Percentiles rank a stretch among this genome's conserved stretches.
Conservation (phyloP, 352 stramenopile species). For the Phytophthora rubi region DNA sequence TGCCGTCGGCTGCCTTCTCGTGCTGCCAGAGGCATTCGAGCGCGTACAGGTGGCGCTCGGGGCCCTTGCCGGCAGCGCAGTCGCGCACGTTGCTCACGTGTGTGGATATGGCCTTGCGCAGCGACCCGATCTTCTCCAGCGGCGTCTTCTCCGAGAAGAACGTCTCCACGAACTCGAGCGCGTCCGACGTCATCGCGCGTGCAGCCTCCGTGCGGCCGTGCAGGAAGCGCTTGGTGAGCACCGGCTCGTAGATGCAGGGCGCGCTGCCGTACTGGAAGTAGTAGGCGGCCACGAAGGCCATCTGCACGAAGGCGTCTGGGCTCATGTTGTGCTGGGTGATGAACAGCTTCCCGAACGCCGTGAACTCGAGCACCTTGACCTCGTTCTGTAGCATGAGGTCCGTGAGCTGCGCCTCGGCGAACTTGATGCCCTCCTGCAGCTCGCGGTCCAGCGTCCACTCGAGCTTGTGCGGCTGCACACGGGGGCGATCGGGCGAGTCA, state of each 20-base stretch:
- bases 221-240: slow-evolving; percentile 95
- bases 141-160: slow-evolving; percentile 84
- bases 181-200: slow-evolving; percentile 91
- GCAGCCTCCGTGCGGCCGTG: slow-evolving; percentile 96
- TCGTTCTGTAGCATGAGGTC: slow-evolving; percentile 95
- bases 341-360: slow-evolving; percentile 89
- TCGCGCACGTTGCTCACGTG: slow-evolving; percentile 93
- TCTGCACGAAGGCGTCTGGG: slow-evolving; percentile 96
- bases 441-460: slow-evolving; percentile 86
- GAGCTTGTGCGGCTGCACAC: slow-evolving; percentile 90
- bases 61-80: slow-evolving; percentile 89
- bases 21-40: slow-evolving; percentile 91
- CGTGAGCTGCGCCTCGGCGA: slow-evolving; percentile 92
- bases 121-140: slow-evolving; percentile 90
- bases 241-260: slow-evolving; percentile 94
- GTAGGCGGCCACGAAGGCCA: slow-evolving; percentile 95
- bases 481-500: slow-evolving; percentile 44
- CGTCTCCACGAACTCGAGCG: slow-evolving; percentile 87
- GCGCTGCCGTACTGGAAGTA: slow-evolving; percentile 92
- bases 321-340: slow-evolving; percentile 93
- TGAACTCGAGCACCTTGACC: slow-evolving; percentile 95
- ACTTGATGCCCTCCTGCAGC: slow-evolving; percentile 91
- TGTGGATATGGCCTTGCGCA: slow-evolving; percentile 83
- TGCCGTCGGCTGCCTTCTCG: slow-evolving; percentile 47
- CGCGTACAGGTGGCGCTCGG: slow-evolving; percentile 95